Evolutionary conservation across 441 rosid genomes (phyloP).

Genomic region (Raphanus hybrid): DNA sequence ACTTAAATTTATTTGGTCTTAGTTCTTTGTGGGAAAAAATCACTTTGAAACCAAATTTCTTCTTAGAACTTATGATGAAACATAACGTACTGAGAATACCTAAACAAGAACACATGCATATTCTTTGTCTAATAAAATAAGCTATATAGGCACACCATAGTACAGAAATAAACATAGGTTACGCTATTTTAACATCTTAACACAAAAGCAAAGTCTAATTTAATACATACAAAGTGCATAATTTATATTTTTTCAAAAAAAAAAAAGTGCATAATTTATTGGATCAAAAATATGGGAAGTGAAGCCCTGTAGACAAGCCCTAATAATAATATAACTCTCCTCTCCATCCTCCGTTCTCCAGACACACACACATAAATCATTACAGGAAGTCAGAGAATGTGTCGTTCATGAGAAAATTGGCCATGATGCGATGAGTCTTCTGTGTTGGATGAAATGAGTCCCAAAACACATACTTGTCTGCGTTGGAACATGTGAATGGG

Average conservation of each 20-base stretch:
- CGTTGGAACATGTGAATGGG: constrained; percentile 56
- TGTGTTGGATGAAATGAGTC: constrained; percentile 75
- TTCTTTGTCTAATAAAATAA: neutral
- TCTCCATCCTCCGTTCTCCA: neutral
- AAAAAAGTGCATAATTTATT: constrained; percentile 16
- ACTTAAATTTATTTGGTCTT: no score
- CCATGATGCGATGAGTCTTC: constrained; percentile 58
- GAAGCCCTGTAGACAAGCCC: constrained; percentile 7
- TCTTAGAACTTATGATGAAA: no score
- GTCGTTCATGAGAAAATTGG: constrained; percentile 49
- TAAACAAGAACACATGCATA: no score
- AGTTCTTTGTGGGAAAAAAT: no score
- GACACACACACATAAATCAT: neutral
- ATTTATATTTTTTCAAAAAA: no score
- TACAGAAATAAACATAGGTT: neutral
- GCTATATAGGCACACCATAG: constrained; percentile 18
- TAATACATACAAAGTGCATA: constrained; percentile 28
- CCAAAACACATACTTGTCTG: constrained; percentile 70
- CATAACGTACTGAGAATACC: no score
- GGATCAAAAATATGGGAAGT: constrained; percentile 33
- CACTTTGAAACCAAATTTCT: no score
- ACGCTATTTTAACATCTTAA: neutral
- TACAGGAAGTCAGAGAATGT: constrained; percentile 45
- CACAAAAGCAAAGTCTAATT: constrained; percentile 16
- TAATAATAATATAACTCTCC: constrained; percentile 6